Evolutionary conservation across 2,329 filamentous ascomycete species (phyloP).

Genomic region (Microsporum audouinii): DNA sequence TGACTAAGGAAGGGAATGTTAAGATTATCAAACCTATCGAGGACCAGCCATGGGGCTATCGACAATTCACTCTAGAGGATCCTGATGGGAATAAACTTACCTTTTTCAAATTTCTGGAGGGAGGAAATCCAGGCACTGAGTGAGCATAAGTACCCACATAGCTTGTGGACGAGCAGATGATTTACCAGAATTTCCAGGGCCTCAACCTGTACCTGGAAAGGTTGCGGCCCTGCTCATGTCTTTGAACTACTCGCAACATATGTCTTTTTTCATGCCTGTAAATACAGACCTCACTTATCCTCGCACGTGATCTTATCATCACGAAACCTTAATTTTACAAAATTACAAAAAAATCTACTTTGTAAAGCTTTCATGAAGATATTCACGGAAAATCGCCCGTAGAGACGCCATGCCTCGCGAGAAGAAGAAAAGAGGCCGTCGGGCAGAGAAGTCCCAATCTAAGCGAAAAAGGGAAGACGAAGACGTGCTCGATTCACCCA

Average conservation of each 20-base stretch:
- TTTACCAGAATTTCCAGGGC: background rate
- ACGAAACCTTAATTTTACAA: background rate
- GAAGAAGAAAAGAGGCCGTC: conserved; percentile 37
- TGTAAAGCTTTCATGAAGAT: background rate
- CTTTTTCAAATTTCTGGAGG: conserved; percentile 15
- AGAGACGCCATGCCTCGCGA: conserved; percentile 33
- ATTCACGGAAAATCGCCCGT: background rate
- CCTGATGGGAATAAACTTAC: conserved; percentile 12
- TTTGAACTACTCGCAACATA: too few species aligned
- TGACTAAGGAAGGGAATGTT: conserved; percentile 10
- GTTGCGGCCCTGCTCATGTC: too few species aligned
- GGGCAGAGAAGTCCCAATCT: conserved; percentile 22
- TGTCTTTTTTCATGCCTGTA: too few species aligned
- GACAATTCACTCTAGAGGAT: conserved; percentile 14
- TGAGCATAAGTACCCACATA: background rate
- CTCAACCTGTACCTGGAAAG: background rate
- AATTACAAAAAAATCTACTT: background rate
- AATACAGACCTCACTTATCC: too few species aligned
- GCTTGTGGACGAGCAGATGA: background rate
- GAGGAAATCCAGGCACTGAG: conserved; percentile 13
- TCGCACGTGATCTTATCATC: too few species aligned
- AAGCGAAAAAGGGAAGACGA: conserved; percentile 29
- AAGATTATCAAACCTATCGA: conserved; percentile 10
- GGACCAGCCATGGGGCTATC: conserved; percentile 13
- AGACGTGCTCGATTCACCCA: conserved; percentile 24